These are phyloP conservation scores for Xylariales sp. DNA, from an alignment of 2,329 filamentous ascomycete genomes.

Conservation along the genomic window DNA sequence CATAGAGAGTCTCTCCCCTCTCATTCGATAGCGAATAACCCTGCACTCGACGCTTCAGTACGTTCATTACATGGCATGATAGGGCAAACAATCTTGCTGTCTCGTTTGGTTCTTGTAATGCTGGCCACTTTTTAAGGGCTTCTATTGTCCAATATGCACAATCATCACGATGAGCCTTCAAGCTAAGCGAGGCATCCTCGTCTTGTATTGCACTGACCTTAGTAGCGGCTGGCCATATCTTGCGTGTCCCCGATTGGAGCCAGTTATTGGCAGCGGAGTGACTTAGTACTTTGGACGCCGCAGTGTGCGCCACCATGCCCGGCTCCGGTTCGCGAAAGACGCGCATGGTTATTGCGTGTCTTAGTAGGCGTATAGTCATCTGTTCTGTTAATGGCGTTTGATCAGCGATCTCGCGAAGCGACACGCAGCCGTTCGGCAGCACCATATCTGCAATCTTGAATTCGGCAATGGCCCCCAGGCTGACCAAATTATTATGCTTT, in stretches of 20 bases:
- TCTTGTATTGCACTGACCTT: conserved; percentile 36
- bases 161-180: too few relatives aligned
- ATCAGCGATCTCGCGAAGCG: conserved; percentile 46
- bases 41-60: not conserved
- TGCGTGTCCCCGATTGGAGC: conserved; percentile 48
- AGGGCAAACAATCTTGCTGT: conserved; percentile 43
- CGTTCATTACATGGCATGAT: too few relatives aligned
- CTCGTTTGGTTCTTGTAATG: conserved; percentile 51
- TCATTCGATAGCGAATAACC: not conserved
- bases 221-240: conserved; percentile 49
- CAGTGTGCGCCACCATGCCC: conserved; percentile 55
- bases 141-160: conserved; percentile 40
- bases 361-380: conserved; percentile 46
- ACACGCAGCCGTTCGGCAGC: conserved; percentile 41
- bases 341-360: conserved; percentile 53
- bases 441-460: conserved; percentile 49
- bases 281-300: conserved; percentile 49
- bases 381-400: conserved; percentile 42
- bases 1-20: not conserved
- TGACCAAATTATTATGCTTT: conserved; percentile 38
- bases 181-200: too few relatives aligned
- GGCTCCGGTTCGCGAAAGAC: conserved; percentile 55
- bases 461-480: conserved; percentile 48
- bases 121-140: conserved; percentile 53
- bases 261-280: conserved; percentile 48